Conservation (phyloP, 176 grass and related monocot species). For the Ensete ventricosum region DNA sequence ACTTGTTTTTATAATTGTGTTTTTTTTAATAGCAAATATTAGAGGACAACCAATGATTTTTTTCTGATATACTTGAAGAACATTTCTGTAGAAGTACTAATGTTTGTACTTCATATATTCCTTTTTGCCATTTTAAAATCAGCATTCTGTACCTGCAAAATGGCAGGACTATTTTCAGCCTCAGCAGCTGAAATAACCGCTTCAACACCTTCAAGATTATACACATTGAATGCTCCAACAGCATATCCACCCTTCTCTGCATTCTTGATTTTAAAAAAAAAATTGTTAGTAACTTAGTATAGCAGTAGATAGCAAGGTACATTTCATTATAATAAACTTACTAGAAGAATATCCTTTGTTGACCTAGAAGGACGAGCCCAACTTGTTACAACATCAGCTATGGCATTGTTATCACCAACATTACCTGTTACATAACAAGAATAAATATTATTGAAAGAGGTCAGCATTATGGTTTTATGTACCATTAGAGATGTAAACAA, state of each 20-base stretch:
- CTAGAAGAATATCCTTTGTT: slow-evolving; percentile 68
- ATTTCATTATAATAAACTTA: slow-evolving; percentile 37
- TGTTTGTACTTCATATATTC: background rate
- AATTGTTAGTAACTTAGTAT: slow-evolving; percentile 14
- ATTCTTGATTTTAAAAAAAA: slow-evolving; percentile 48
- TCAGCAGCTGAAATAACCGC: slow-evolving; percentile 91
- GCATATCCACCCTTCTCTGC: slow-evolving; percentile 83
- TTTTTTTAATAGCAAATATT: too few species aligned
- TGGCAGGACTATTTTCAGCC: slow-evolving; percentile 78
- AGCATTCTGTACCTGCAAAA: slow-evolving; percentile 56
- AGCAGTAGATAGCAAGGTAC: slow-evolving; percentile 18
- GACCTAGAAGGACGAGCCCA: slow-evolving; percentile 64
- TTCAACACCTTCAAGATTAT: slow-evolving; percentile 91
- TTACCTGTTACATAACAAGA: slow-evolving; percentile 51
- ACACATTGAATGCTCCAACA: slow-evolving; percentile 95
- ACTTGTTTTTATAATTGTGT: too few species aligned
- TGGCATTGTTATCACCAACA: slow-evolving; percentile 76
- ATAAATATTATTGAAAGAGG: slow-evolving; percentile 14
- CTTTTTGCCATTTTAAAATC: background rate
- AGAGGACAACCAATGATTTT: too few species aligned
- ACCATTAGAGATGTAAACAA: slow-evolving; percentile 27
- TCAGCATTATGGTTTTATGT: slow-evolving; percentile 1
- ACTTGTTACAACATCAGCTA: slow-evolving; percentile 70
- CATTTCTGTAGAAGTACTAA: too few species aligned
- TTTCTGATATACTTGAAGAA: too few species aligned